Evolutionary conservation across 805 yeast genomes (phyloP).

Genomic region (Wickerhamomyces mucosus): DNA sequence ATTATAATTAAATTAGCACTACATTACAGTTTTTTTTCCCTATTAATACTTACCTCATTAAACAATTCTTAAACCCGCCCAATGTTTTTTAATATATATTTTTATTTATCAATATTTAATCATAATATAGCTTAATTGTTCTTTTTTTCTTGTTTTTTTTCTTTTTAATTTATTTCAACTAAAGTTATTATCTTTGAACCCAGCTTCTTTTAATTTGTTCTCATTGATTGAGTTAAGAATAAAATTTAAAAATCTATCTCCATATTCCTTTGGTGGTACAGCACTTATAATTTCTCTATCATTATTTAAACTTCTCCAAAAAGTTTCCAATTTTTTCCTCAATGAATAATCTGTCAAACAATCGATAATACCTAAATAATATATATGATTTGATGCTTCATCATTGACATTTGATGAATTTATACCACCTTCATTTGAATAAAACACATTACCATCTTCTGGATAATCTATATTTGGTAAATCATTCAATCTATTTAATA

Average conservation of each 20-base stretch:
- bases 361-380: conserved; percentile 90
- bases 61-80: too few species aligned
- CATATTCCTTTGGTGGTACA: conserved; percentile 84
- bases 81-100: too few species aligned
- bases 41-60: too few species aligned
- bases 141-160: too few species aligned
- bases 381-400: conserved; percentile 56
- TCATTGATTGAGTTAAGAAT: conserved; percentile 34
- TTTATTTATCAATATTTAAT: too few species aligned
- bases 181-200: conserved; percentile 4
- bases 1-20: too few species aligned
- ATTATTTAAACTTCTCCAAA: conserved; percentile 69
- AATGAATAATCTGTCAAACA: conserved; percentile 77
- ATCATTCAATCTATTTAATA: conserved; percentile 30
- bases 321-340: conserved; percentile 73
- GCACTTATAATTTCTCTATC: conserved; percentile 71
- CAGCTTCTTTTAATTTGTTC: conserved; percentile 8
- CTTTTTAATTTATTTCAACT: conserved; percentile 2
- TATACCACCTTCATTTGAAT: conserved; percentile 79
- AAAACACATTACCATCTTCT: conserved; percentile 43
- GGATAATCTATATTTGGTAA: conserved; percentile 35
- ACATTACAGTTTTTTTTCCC: too few species aligned
- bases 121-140: too few species aligned
- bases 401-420: conserved; percentile 53
- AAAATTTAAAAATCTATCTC: conserved; percentile 73